phyloP scores from a whole-genome alignment of 108 stramenopile genomes.

The Stephanodiscus minutulus region DNA sequence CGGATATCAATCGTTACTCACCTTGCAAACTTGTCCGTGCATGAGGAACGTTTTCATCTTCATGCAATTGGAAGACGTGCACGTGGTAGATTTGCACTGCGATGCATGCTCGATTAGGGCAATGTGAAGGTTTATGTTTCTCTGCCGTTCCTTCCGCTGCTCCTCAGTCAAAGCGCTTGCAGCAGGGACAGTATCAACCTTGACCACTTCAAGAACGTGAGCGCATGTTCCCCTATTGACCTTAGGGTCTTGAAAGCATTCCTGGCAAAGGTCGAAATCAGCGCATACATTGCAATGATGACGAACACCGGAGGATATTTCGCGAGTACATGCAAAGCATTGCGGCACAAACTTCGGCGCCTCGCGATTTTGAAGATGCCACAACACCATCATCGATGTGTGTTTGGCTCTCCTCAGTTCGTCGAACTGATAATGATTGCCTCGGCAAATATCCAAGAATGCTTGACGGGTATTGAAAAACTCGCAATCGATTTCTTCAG shows the following conservation, averaged over 20 bases:
- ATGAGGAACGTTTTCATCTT: constrained; percentile 96
- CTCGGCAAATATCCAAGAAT: constrained; percentile 85
- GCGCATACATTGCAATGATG: constrained; percentile 88
- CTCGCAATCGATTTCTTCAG: constrained; percentile 88
- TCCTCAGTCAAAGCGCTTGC: constrained; percentile 71
- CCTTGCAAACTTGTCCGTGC: constrained; percentile 78
- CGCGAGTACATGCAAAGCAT: constrained; percentile 78
- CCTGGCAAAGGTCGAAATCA: constrained; percentile 92
- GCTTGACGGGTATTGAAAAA: constrained; percentile 87
- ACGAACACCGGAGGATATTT: constrained; percentile 82
- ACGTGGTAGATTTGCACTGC: constrained; percentile 75
- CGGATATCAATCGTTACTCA: too few relatives aligned
- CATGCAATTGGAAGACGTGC: constrained; percentile 88
- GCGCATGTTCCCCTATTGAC: constrained; percentile 76
- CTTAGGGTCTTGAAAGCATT: constrained; percentile 75
- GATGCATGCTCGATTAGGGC: constrained; percentile 97
- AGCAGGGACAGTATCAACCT: constrained; percentile 58
- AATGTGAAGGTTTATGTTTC: constrained; percentile 93
- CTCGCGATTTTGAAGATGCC: constrained; percentile 97
- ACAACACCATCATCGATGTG: constrained; percentile 98
- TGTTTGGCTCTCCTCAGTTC: constrained; percentile 97
- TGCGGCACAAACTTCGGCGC: constrained; percentile 94
- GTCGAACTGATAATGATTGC: constrained; percentile 99
- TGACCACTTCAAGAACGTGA: constrained; percentile 73
- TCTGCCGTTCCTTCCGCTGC: constrained; percentile 79